These are phyloP conservation scores for Hypoxylon fragiforme DNA, from an alignment of 495 filamentous ascomycete genomes.

Conservation along the genomic window DNA sequence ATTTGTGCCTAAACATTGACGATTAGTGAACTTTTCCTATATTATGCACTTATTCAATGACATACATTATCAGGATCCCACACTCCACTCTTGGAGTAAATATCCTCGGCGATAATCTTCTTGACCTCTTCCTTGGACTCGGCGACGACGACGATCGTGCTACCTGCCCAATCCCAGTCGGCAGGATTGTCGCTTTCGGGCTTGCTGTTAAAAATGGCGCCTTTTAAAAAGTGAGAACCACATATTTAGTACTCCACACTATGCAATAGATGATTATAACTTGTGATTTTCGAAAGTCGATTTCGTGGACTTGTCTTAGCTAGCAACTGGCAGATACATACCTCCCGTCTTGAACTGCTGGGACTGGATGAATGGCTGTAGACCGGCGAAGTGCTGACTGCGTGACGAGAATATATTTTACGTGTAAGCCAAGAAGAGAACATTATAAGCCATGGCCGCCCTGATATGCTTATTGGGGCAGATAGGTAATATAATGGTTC, in stretches of 20 bases:
- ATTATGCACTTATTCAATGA: slow-evolving; percentile 8
- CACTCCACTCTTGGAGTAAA: slow-evolving; percentile 69
- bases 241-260: too few relatives aligned
- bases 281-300: too few relatives aligned
- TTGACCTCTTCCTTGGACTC: slow-evolving; percentile 70
- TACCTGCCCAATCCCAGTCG: slow-evolving; percentile 67
- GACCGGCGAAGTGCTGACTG: slow-evolving; percentile 61
- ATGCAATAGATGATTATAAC: too few relatives aligned
- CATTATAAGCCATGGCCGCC: background rate
- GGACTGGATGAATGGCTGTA: slow-evolving; percentile 48
- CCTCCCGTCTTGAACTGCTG: slow-evolving; percentile 62
- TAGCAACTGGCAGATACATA: slow-evolving; percentile 34
- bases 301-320: too few relatives aligned
- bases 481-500: too few relatives aligned
- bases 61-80: slow-evolving; percentile 81
- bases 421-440: slow-evolving; percentile 14
- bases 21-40: slow-evolving; percentile 13
- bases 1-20: slow-evolving; percentile 38
- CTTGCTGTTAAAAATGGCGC: slow-evolving; percentile 70
- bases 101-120: slow-evolving; percentile 67
- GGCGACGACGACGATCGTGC: slow-evolving; percentile 64
- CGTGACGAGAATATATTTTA: background rate
- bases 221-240: slow-evolving; percentile 51
- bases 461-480: too few relatives aligned
- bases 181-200: slow-evolving; percentile 62